These are phyloP conservation scores for Aspergillus hancockii DNA, from an alignment of 495 filamentous ascomycete species.

Conservation along the genomic window DNA sequence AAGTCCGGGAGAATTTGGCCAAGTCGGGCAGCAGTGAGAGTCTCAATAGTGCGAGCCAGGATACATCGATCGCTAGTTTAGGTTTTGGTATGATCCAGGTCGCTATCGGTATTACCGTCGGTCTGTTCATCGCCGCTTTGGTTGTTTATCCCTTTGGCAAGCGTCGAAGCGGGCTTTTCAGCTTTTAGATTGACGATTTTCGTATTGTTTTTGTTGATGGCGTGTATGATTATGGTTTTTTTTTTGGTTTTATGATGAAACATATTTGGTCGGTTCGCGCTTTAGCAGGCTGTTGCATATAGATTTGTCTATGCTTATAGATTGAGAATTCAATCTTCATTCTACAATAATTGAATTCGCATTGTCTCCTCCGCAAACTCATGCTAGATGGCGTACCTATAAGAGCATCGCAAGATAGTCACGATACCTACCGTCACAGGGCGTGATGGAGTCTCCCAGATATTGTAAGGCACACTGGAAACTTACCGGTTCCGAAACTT, in stretches of 20 bases:
- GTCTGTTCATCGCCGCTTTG: constrained; percentile 80
- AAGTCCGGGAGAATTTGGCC: constrained; percentile 58
- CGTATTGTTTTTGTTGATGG: neutral
- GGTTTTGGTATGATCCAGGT: constrained; percentile 87
- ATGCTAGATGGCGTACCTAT: too few species aligned
- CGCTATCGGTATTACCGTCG: constrained; percentile 90
- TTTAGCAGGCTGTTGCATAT: neutral
- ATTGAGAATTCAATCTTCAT: neutral
- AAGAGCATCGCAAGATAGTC: too few species aligned
- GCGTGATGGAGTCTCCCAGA: too few species aligned
- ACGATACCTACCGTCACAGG: too few species aligned
- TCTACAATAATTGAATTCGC: too few species aligned
- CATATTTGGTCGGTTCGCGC: neutral
- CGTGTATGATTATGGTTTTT: neutral
- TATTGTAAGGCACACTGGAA: too few species aligned
- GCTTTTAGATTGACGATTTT: constrained; percentile 57
- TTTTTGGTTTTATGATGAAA: neutral
- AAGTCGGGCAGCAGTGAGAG: constrained; percentile 41
- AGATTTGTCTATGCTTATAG: neutral
- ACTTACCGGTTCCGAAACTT: too few species aligned
- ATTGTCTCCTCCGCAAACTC: too few species aligned
- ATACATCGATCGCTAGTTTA: constrained; percentile 69
- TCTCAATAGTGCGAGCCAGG: constrained; percentile 32
- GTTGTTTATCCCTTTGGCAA: constrained; percentile 90
- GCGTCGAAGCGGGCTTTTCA: constrained; percentile 82